These are phyloP conservation scores for Phytophthora ohioensis DNA, from an alignment of 352 stramenopile species.

Conservation along the genomic window DNA sequence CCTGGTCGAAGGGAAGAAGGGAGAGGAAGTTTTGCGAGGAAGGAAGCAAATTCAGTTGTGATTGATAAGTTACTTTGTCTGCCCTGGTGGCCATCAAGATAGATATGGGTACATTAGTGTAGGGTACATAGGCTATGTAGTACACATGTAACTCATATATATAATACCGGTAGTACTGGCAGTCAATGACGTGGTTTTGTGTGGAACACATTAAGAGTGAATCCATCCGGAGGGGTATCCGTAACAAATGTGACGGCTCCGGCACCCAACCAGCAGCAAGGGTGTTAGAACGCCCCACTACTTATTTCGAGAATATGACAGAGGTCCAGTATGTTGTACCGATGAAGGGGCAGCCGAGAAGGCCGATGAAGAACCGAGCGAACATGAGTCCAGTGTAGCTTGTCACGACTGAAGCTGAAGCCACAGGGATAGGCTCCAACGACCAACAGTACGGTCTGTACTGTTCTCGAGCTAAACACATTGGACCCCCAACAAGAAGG, in stretches of 20 bases:
- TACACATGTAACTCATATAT: too few species aligned
- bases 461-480: conserved; percentile 91
- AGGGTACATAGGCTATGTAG: too few species aligned
- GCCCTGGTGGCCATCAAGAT: too few species aligned
- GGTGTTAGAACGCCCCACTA: conserved; percentile 94
- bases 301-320: conserved; percentile 93
- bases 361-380: conserved; percentile 94
- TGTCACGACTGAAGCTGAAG: conserved; percentile 84
- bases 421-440: conserved; percentile 84
- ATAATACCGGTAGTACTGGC: too few species aligned
- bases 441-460: conserved; percentile 84
- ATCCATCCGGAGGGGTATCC: too few species aligned
- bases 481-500: conserved; percentile 73
- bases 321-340: conserved; percentile 95
- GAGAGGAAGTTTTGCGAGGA: too few species aligned
- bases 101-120: too few species aligned
- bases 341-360: conserved; percentile 94
- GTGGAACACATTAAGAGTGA: too few species aligned
- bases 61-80: too few species aligned
- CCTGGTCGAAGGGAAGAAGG: too few species aligned
- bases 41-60: too few species aligned
- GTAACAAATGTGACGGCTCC: conserved; percentile 91
- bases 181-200: too few species aligned
- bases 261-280: conserved; percentile 92
- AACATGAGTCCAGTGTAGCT: conserved; percentile 78